Percentiles rank a stretch among this genome's conserved stretches.
These are phyloP conservation scores for Phytopythium oedochilum DNA, from an alignment of 352 stramenopile genomes.

Conservation along the genomic window DNA sequence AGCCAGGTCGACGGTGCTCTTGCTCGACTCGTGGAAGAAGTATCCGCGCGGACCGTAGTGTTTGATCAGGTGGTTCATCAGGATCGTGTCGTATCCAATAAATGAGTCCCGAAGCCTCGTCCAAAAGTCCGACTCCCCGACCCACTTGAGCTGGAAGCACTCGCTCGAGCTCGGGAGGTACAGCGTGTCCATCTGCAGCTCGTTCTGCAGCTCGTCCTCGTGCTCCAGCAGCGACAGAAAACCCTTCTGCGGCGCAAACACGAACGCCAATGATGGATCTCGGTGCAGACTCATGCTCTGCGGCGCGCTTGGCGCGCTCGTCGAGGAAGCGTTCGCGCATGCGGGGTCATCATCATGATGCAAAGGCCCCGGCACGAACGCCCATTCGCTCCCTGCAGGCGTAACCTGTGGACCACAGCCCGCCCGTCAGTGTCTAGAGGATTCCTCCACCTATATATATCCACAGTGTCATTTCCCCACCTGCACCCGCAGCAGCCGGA, in stretches of 20 bases:
- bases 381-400: constrained; percentile 1
- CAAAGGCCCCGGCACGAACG: neutral
- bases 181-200: constrained; percentile 33
- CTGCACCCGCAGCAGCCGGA: constrained; percentile 34
- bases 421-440: neutral
- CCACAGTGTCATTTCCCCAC: constrained; percentile 2
- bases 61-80: constrained; percentile 89
- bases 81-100: constrained; percentile 89
- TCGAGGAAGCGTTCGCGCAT: neutral
- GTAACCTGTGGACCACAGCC: neutral
- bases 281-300: neutral
- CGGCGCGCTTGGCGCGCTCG: neutral
- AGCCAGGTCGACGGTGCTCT: constrained; percentile 63
- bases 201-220: constrained; percentile 13
- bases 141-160: constrained; percentile 50
- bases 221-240: constrained; percentile 62
- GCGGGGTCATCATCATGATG: neutral
- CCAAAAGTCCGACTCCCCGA: constrained; percentile 35
- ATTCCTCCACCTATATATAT: neutral
- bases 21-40: constrained; percentile 59
- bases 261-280: constrained; percentile 31
- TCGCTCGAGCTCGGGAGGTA: constrained; percentile 26
- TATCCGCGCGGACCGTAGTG: constrained; percentile 51
- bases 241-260: constrained; percentile 65
- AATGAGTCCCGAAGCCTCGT: constrained; percentile 31